Percentiles rank a stretch among this genome's conserved stretches.
Conservation (phyloP, 2,329 filamentous ascomycete species). For the Penicillium aurantiogriseum region DNA sequence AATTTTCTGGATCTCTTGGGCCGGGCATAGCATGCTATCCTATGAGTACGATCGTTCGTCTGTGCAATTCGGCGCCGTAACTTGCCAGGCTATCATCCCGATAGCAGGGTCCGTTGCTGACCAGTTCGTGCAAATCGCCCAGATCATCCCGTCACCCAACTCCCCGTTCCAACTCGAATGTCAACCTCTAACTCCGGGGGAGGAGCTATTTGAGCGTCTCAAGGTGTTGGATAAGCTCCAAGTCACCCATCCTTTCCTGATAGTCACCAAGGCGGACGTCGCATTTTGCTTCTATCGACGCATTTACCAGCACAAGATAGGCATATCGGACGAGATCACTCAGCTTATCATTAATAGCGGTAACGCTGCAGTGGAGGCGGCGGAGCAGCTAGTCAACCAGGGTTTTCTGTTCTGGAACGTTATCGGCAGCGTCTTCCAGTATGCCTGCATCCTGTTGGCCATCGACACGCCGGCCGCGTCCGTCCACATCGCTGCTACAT, state of each 20-base stretch:
- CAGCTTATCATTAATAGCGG: conserved; percentile 26
- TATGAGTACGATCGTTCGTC: conserved; percentile 35
- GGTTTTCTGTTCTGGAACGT: conserved; percentile 33
- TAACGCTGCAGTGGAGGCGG: conserved; percentile 23
- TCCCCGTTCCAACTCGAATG: conserved; percentile 23
- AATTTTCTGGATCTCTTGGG: conserved; percentile 38
- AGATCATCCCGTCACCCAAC: conserved; percentile 30
- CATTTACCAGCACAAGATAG: conserved; percentile 28
- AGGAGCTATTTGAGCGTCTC: conserved; percentile 29
- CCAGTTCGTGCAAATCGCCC: conserved; percentile 29
- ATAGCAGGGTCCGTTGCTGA: conserved; percentile 25
- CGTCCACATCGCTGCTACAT: conserved; percentile 20
- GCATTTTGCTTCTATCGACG: conserved; percentile 36
- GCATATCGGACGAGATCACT: conserved; percentile 24
- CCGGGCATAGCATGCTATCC: conserved; percentile 32
- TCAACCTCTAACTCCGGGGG: conserved; percentile 14
- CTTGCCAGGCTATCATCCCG: conserved; percentile 24
- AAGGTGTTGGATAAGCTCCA: conserved; percentile 16
- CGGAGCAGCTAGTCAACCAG: conserved; percentile 22
- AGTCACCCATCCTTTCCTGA: conserved; percentile 28
- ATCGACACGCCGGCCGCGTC: conserved; percentile 27
- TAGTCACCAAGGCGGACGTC: conserved; percentile 32
- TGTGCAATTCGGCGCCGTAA: conserved; percentile 26
- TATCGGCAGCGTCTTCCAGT: conserved; percentile 35
- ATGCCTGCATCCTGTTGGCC: conserved; percentile 30